These are phyloP conservation scores for Globisporangium viniferum DNA, from an alignment of 352 stramenopile species.

Conservation along the genomic window DNA sequence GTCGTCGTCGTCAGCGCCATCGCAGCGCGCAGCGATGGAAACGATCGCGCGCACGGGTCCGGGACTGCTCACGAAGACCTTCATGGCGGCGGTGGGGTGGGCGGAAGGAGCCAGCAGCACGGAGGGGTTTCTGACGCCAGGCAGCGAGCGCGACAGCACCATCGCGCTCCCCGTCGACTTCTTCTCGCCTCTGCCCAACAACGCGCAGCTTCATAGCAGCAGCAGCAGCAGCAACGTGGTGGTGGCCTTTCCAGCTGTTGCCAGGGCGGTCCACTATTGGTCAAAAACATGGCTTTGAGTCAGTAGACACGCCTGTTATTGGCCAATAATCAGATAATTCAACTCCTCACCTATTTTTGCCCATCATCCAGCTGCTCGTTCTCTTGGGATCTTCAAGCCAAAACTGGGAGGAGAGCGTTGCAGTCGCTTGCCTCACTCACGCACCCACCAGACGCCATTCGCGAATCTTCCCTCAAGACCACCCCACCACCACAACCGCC, in stretches of 20 bases:
- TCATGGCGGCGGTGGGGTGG: slow-evolving; percentile 46
- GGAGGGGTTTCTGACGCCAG: slow-evolving; percentile 25
- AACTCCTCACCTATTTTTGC: not conserved
- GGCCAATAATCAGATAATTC: not conserved
- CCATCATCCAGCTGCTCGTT: slow-evolving; percentile 1
- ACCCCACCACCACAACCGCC: not conserved
- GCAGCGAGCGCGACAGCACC: slow-evolving; percentile 12
- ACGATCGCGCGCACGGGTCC: slow-evolving; percentile 54
- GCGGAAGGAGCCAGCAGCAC: not conserved
- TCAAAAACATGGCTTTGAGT: slow-evolving; percentile 27
- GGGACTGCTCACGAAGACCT: slow-evolving; percentile 48
- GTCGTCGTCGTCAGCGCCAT: not conserved
- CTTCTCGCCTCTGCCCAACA: slow-evolving; percentile 53
- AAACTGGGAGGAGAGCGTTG: not conserved
- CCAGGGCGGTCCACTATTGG: slow-evolving; percentile 53
- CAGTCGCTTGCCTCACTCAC: not conserved
- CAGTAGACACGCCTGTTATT: not conserved
- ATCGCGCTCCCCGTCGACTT: slow-evolving; percentile 31
- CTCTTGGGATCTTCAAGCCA: not conserved
- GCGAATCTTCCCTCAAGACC: not conserved
- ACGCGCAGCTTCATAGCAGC: slow-evolving; percentile 13
- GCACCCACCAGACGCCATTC: slow-evolving; percentile 3
- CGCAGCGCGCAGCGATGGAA: slow-evolving; percentile 19
- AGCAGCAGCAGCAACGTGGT: not conserved
- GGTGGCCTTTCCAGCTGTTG: slow-evolving; percentile 2